Evolutionary conservation across 768 basidiomycete species (phyloP).

Genomic region (Termitomyces bulborhizus): DNA sequence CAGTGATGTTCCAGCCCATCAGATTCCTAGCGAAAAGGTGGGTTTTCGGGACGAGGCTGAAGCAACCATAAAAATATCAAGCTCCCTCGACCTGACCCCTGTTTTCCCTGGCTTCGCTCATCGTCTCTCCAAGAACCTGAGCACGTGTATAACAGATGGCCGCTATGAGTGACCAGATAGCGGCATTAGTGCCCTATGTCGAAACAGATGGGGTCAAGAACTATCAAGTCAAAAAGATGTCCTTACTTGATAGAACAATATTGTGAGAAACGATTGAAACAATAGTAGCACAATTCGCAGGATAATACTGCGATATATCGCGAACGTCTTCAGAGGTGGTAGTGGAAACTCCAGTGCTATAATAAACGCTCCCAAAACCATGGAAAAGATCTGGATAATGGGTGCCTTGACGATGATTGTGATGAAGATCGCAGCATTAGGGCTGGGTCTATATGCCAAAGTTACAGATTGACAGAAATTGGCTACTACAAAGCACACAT

Average conservation of each 20-base stretch:
- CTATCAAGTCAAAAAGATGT: neutral
- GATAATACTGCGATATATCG: constrained; percentile 61
- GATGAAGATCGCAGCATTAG: constrained; percentile 57
- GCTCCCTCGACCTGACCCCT: constrained; percentile 52
- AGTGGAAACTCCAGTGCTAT: constrained; percentile 70
- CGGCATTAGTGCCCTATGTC: constrained; percentile 73
- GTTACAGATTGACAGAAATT: neutral
- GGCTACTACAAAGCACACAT: constrained; percentile 22
- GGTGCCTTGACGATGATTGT: constrained; percentile 73
- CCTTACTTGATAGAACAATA: constrained; percentile 74
- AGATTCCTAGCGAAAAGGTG: neutral
- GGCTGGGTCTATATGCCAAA: constrained; percentile 43
- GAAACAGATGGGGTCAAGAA: neutral
- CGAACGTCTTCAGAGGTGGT: constrained; percentile 45
- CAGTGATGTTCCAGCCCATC: constrained; percentile 22
- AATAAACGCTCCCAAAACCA: constrained; percentile 53
- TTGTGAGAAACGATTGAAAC: constrained; percentile 54
- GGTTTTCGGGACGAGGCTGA: neutral
- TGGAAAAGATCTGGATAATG: constrained; percentile 61
- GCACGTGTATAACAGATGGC: constrained; percentile 63
- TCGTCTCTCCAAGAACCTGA: constrained; percentile 58
- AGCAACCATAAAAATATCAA: constrained; percentile 26
- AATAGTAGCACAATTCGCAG: constrained; percentile 58
- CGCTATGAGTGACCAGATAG: constrained; percentile 75
- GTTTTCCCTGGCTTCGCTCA: constrained; percentile 60